phyloP scores from a whole-genome alignment of 2,329 filamentous ascomycete species.

The Pseudopithomyces chartarum region DNA sequence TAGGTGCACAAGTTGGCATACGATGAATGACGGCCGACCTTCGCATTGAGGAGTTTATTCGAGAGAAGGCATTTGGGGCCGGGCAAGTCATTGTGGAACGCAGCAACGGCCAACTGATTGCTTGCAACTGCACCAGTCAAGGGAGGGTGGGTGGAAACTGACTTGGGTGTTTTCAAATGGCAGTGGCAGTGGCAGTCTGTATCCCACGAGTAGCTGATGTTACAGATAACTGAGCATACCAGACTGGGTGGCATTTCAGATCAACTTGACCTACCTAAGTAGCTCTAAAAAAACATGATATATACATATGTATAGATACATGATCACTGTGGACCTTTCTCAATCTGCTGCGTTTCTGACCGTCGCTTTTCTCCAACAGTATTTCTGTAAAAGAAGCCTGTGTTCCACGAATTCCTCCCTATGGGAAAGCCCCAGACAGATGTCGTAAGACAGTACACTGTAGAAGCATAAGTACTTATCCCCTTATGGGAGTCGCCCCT shows the following conservation, averaged over 20 bases:
- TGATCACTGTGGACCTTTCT: too few species aligned
- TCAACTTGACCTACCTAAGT: constrained; percentile 7
- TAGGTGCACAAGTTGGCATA: constrained; percentile 30
- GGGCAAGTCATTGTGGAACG: constrained; percentile 1
- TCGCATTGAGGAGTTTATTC: neutral
- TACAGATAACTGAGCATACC: constrained; percentile 16
- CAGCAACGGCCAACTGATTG: neutral
- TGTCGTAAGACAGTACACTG: too few species aligned
- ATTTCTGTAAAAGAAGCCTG: too few species aligned
- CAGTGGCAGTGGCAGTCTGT: constrained; percentile 14
- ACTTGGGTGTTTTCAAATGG: constrained; percentile 19
- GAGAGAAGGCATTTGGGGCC: constrained; percentile 1
- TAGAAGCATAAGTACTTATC: too few species aligned
- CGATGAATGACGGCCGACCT: constrained; percentile 12
- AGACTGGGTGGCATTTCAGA: neutral
- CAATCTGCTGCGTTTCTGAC: too few species aligned
- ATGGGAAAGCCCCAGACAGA: too few species aligned
- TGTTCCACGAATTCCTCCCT: too few species aligned
- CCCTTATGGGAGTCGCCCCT: too few species aligned
- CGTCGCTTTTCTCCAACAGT: too few species aligned
- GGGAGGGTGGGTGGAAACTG: constrained; percentile 16
- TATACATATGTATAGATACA: too few species aligned
- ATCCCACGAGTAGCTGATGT: neutral
- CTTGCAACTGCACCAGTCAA: constrained; percentile 16
- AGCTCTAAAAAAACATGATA: neutral